Evolutionary conservation across 345 rosid genomes (phyloP).

Genomic region (Bruguiera gymnorhiza): DNA sequence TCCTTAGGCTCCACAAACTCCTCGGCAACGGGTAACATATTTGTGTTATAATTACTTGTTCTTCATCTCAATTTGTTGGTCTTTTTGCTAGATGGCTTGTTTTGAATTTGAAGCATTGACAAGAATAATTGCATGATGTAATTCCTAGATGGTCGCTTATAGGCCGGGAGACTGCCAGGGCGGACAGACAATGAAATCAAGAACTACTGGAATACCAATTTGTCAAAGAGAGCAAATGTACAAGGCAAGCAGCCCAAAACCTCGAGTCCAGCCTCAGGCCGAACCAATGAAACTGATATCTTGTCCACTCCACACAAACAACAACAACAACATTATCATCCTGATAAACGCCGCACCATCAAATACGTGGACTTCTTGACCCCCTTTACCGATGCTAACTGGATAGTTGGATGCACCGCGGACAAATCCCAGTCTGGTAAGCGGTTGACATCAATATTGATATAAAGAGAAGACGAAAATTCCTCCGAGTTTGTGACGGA

Average conservation of each 20-base stretch:
- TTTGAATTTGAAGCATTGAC: no score
- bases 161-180: background rate
- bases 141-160: background rate
- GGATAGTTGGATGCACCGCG: background rate
- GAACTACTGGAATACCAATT: background rate
- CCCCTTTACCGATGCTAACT: no score
- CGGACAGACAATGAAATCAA: background rate
- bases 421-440: background rate
- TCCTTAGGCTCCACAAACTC: constrained; percentile 27
- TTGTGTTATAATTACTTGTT: no score
- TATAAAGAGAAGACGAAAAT: background rate
- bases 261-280: background rate
- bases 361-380: background rate
- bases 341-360: background rate
- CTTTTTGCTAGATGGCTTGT: no score
- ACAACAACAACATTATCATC: background rate
- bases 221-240: background rate
- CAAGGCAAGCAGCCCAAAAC: background rate
- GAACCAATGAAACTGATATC: background rate
- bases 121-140: background rate
- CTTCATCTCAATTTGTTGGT: no score
- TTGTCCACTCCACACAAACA: background rate
- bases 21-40: constrained; percentile 12
- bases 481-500: background rate
- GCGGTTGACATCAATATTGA: background rate